Percentiles rank a stretch among this genome's conserved stretches.
Evolutionary conservation across 2,329 filamentous ascomycete genomes (phyloP).

Genomic region (Ophiostoma montium): DNA sequence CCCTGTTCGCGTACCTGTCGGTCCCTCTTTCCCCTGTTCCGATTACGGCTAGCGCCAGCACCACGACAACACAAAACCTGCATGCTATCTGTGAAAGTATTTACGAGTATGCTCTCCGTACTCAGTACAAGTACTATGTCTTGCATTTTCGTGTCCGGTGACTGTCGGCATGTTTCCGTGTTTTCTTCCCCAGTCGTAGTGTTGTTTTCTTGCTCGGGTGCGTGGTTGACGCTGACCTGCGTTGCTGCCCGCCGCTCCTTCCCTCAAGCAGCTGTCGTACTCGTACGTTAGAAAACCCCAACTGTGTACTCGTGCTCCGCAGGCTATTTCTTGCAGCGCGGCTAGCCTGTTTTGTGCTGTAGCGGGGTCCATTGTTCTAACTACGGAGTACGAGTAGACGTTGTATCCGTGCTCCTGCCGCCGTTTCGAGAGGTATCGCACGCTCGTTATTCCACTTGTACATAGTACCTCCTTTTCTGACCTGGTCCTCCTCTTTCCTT

Average conservation of each 20-base stretch:
- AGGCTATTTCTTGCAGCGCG: neutral
- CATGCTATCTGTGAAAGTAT: neutral
- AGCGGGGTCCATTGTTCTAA: neutral
- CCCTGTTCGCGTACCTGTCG: no score
- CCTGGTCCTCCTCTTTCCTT: neutral
- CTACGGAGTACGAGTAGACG: no score
- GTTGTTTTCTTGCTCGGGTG: neutral
- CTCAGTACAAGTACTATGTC: neutral
- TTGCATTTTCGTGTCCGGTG: neutral
- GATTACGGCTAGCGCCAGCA: neutral
- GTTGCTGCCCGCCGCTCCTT: no score
- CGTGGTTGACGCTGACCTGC: no score
- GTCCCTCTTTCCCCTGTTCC: neutral
- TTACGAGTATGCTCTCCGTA: no score
- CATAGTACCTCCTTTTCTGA: neutral
- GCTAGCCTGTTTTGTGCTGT: no score
- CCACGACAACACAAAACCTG: neutral
- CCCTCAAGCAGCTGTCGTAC: no score
- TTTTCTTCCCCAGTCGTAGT: neutral
- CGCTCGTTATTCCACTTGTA: neutral
- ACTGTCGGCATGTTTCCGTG: neutral
- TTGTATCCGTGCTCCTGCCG: neutral
- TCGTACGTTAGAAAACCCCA: no score
- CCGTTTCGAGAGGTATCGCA: conserved; percentile 1
- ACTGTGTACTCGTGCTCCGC: neutral